phyloP scores from a whole-genome alignment of 202 grass and related monocot genomes.

The Schoenoplectus tabernaemontani region DNA sequence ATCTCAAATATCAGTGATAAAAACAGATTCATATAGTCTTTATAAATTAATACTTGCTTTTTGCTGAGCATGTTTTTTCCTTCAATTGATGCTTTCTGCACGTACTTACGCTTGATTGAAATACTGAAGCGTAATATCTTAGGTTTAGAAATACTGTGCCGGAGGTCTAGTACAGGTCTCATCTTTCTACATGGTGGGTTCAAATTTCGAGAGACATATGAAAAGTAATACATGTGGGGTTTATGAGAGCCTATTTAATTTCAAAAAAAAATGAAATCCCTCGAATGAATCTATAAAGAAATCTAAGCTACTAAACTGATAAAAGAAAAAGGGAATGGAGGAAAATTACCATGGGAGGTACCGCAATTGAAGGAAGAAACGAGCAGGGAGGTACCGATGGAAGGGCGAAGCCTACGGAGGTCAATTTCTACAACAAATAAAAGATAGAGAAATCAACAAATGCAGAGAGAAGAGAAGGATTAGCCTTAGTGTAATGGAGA shows the following conservation, averaged over 20 bases:
- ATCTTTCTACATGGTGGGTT: too few relatives aligned
- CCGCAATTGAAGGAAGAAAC: conserved; percentile 14
- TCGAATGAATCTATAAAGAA: too few relatives aligned
- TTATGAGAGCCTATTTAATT: too few relatives aligned
- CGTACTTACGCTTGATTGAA: neutral
- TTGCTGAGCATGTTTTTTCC: neutral
- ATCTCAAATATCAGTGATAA: too few relatives aligned
- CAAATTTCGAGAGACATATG: too few relatives aligned
- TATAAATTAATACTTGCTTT: neutral
- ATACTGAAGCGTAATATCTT: neutral
- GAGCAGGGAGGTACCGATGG: too few relatives aligned
- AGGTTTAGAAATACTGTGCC: neutral
- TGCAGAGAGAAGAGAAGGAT: neutral
- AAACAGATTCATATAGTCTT: neutral
- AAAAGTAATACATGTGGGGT: too few relatives aligned
- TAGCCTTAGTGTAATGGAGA: neutral
- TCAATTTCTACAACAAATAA: neutral
- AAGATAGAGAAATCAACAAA: neutral
- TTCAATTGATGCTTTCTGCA: neutral
- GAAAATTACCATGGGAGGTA: conserved; percentile 5
- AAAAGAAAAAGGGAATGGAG: too few relatives aligned
- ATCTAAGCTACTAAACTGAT: neutral
- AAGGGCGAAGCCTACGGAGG: neutral
- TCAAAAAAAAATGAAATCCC: too few relatives aligned
- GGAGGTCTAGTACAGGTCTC: too few relatives aligned